Evolutionary conservation across 768 basidiomycete species (phyloP).

Genomic region (Lactarius pseudohatsudake): DNA sequence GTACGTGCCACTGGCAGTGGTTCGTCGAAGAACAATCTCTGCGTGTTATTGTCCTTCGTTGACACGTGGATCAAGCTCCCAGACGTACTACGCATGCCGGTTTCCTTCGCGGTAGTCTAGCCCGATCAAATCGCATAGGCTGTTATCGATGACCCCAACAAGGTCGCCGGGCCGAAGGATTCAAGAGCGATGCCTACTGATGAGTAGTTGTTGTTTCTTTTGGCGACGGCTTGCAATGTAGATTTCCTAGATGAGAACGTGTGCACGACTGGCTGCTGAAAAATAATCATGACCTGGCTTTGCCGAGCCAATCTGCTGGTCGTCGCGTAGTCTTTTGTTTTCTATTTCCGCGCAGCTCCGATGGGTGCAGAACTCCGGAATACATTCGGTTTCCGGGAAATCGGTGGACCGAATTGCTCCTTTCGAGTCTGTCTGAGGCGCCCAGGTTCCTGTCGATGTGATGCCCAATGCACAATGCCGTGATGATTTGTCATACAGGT

Average conservation of each 20-base stretch:
- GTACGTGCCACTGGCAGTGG: neutral
- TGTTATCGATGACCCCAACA: neutral
- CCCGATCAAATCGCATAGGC: neutral
- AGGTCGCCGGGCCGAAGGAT: neutral
- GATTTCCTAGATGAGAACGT: neutral
- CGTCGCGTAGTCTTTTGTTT: neutral
- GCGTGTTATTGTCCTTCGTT: neutral
- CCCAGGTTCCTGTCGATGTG: too few relatives aligned
- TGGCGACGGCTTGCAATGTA: neutral
- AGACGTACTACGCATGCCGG: neutral
- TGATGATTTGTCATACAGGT: neutral
- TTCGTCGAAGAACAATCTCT: neutral
- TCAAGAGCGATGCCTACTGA: neutral
- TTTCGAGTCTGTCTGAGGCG: neutral
- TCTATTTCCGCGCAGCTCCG: constrained; percentile 1
- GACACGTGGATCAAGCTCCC: neutral
- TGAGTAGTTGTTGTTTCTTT: neutral
- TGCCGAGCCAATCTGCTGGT: neutral
- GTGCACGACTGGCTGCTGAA: neutral
- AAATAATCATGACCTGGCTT: neutral
- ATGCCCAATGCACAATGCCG: too few relatives aligned
- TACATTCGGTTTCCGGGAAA: neutral
- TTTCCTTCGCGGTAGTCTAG: neutral
- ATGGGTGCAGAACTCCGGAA: neutral
- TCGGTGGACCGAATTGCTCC: neutral